These are phyloP conservation scores for Pythium rishiriense DNA, from an alignment of 352 stramenopile genomes.

Conservation along the genomic window DNA sequence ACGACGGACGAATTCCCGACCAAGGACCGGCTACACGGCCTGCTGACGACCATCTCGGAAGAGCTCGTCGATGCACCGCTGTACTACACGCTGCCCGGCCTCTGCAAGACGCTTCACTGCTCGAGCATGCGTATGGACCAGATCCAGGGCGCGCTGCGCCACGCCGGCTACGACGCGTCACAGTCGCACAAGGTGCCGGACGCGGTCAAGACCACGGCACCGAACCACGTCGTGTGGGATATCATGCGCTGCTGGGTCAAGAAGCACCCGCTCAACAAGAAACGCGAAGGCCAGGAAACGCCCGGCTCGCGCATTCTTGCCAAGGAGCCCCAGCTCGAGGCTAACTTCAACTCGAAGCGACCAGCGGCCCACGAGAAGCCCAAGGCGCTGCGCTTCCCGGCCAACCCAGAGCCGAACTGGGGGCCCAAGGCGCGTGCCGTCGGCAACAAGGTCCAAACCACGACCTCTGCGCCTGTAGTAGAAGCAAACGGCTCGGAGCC, in stretches of 20 bases:
- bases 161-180: conserved; percentile 96
- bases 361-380: conserved; percentile 70
- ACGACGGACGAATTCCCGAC: conserved; percentile 89
- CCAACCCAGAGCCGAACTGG: conserved; percentile 97
- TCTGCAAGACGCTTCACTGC: conserved; percentile 94
- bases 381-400: conserved; percentile 92
- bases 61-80: conserved; percentile 95
- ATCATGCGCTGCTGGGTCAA: conserved; percentile 97
- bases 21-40: conserved; percentile 90
- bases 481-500: conserved; percentile 14
- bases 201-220: conserved; percentile 98
- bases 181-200: conserved; percentile 98
- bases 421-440: conserved; percentile 92
- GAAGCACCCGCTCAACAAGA: conserved; percentile 92
- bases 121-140: conserved; percentile 92
- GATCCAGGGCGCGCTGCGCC: conserved; percentile 93
- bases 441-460: conserved; percentile 54
- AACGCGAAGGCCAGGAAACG: conserved; percentile 77
- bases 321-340: conserved; percentile 82
- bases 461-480: conserved; percentile 4
- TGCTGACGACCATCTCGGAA: conserved; percentile 95
- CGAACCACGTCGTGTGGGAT: conserved; percentile 97
- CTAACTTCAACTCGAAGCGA: conserved; percentile 80
- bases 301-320: conserved; percentile 84
- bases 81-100: conserved; percentile 95